Evolutionary conservation across 768 basidiomycete species (phyloP), one percentile per base, ranked within the genome.

Genomic region (Auricularia heimuer): DNA sequence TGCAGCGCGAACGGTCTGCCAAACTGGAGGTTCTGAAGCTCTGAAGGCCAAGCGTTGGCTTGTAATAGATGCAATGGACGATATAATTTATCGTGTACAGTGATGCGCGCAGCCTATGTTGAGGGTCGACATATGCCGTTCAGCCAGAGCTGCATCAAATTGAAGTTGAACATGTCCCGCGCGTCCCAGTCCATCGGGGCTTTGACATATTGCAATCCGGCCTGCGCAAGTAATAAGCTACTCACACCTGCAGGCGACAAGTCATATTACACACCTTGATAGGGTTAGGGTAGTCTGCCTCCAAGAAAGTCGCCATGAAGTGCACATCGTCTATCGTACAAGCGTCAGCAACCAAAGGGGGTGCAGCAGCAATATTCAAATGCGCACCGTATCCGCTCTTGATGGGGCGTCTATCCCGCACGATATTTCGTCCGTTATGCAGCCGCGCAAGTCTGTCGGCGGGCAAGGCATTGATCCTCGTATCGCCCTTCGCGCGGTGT

Each of bases 1-100:
- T 42, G 65, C 34, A 80, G 79, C 80, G 83, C 64, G 87, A 88
- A 72, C 77, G 87, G 56, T 81, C 80, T 64, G 79, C 78, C 4
- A 84, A 80, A 71, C 68, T 85, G 21, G 73, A 68, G 47, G 18
- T 51, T 21, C 47, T 51, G 44, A 45, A 45, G 44, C 29, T 29
- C 29, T 29, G 29, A 29, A 29, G 29, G 29, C 29, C 29, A 29
- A 3, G 29, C 29, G 29, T 29, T 29, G 29, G 29, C 29, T 29
- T 29, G 29, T 29, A 3, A 29, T 29, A 29, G 29, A 29, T 29
- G 29, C 29, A 29, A 29, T 29, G 29, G 29, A 29, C 2, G 29
- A 29, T 29, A 29, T 29, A 29, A 29, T 29, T 29, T 29, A 29
- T 29, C 29, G 29, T 29, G 29, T 3, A 29, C 29, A 2, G 29